phyloP scores from a whole-genome alignment of 345 rosid genomes.

The Eucalyptus microcorys region DNA sequence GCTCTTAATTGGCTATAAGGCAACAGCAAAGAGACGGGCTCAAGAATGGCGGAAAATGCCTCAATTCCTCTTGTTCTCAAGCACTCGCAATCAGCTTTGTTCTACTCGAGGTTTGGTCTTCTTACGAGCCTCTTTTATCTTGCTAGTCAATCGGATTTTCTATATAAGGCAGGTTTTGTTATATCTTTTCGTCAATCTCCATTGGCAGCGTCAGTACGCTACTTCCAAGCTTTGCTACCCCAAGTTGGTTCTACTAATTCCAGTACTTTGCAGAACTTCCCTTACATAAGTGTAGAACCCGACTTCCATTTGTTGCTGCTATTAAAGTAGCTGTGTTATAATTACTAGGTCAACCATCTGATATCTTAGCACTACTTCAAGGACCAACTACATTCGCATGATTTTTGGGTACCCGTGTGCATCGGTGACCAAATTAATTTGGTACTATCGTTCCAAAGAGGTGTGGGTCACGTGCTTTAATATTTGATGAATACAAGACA shows the following conservation, averaged over 20 bases:
- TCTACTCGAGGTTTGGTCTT: background rate
- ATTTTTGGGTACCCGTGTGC: too few relatives aligned
- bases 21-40: background rate
- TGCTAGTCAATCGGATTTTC: background rate
- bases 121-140: background rate
- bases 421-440: too few relatives aligned
- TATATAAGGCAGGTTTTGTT: background rate
- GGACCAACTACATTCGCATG: background rate
- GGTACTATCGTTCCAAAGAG: background rate
- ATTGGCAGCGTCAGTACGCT: background rate
- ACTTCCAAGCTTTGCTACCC: background rate
- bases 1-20: too few relatives aligned
- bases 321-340: too few relatives aligned
- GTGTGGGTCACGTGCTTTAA: background rate
- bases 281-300: background rate
- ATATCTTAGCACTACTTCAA: background rate
- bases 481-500: background rate
- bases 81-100: background rate
- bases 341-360: too few relatives aligned
- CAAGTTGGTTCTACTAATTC: background rate
- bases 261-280: background rate
- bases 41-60: background rate
- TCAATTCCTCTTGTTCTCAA: background rate
- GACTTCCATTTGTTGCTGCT: background rate
- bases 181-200: background rate